Percentiles rank a stretch among this genome's conserved stretches.
Conservation (phyloP, 1,284 basidiomycete genomes). For the Boletus hoseneyae region DNA sequence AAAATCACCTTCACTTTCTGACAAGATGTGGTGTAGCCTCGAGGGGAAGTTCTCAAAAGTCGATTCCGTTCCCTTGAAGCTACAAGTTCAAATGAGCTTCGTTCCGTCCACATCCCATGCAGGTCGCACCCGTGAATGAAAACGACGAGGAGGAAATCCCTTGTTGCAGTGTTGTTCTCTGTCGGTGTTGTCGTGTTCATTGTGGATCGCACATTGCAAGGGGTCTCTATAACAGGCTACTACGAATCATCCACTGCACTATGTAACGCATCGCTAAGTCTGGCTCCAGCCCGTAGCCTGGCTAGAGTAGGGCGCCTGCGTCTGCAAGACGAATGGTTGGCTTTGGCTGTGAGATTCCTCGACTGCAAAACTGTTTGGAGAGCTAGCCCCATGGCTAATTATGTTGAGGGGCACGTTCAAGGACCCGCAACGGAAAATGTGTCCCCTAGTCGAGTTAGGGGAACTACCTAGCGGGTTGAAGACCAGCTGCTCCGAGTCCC, state of each 20-base stretch:
- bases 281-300: slow-evolving; percentile 30
- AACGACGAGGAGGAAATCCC: slow-evolving; percentile 52
- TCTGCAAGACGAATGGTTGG: slow-evolving; percentile 37
- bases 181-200: slow-evolving; percentile 14
- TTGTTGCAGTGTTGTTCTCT: slow-evolving; percentile 12
- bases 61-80: slow-evolving; percentile 73
- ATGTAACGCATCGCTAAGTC: slow-evolving; percentile 11
- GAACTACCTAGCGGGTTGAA: neutral
- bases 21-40: slow-evolving; percentile 74
- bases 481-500: neutral
- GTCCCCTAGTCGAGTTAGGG: slow-evolving; percentile 12
- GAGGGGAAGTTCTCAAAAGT: slow-evolving; percentile 77
- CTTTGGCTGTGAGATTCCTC: slow-evolving; percentile 20
- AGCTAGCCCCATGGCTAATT: neutral
- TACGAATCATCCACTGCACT: neutral
- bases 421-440: slow-evolving; percentile 22
- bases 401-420: slow-evolving; percentile 17
- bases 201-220: slow-evolving; percentile 2
- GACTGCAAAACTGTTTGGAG: neutral
- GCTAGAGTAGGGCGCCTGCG: slow-evolving; percentile 52
- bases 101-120: neutral
- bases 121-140: slow-evolving; percentile 64
- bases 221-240: slow-evolving; percentile 17
- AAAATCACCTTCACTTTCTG: slow-evolving; percentile 51
- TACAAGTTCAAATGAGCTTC: slow-evolving; percentile 21